Conservation (phyloP, 2,329 filamentous ascomycete genomes). For the Zalaria obscura region DNA sequence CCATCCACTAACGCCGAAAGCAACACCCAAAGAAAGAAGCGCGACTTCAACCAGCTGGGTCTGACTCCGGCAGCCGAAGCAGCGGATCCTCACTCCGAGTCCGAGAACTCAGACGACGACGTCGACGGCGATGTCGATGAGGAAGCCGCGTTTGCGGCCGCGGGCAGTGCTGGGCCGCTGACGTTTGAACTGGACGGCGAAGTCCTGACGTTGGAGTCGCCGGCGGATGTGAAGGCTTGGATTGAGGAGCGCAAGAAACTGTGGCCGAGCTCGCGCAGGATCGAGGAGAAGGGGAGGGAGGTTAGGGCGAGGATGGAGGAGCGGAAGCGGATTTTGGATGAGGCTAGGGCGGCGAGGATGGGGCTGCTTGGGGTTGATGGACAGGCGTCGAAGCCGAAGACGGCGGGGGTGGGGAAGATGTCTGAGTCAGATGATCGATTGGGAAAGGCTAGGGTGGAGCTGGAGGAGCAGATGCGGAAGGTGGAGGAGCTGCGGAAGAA, state of each 20-base stretch:
- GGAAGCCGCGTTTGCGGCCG: slow-evolving; percentile 33
- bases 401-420: no score
- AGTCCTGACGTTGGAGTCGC: slow-evolving; percentile 36
- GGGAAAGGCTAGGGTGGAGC: slow-evolving; percentile 7
- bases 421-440: slow-evolving; percentile 2
- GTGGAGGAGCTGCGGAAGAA: slow-evolving; percentile 20
- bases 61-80: no score
- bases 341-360: slow-evolving; percentile 6
- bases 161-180: slow-evolving; percentile 11
- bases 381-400: no score
- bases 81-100: slow-evolving; percentile 5
- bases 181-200: slow-evolving; percentile 43
- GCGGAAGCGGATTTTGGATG: slow-evolving; percentile 14
- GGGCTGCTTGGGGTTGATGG: neutral
- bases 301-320: slow-evolving; percentile 9
- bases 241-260: slow-evolving; percentile 65
- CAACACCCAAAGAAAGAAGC: slow-evolving; percentile 53
- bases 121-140: slow-evolving; percentile 61
- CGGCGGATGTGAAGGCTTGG: slow-evolving; percentile 63
- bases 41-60: slow-evolving; percentile 57
- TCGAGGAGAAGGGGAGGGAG: slow-evolving; percentile 37
- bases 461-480: slow-evolving; percentile 7
- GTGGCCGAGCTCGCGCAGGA: slow-evolving; percentile 64
- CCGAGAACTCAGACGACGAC: slow-evolving; percentile 23
- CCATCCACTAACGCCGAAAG: slow-evolving; percentile 5